Percentiles rank a stretch among this genome's conserved stretches.
phyloP scores from a whole-genome alignment of 805 yeast species.

The Peterozyma toletana region DNA sequence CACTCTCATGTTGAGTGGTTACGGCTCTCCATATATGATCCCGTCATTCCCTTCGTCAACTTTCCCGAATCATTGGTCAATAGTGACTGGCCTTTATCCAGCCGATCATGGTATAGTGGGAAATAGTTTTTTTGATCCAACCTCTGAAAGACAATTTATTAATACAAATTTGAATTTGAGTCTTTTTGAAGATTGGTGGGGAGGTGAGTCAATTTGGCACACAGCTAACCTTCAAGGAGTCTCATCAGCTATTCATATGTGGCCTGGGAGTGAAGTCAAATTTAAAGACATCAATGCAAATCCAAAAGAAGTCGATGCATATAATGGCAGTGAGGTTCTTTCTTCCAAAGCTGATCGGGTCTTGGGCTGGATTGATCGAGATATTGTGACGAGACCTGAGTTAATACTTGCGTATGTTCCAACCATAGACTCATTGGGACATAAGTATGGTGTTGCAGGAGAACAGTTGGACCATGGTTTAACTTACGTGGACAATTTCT shows the following conservation, averaged over 20 bases:
- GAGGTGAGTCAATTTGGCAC: constrained; percentile 86
- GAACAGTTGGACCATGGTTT: constrained; percentile 46
- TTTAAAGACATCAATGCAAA: constrained; percentile 33
- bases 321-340: constrained; percentile 56
- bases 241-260: constrained; percentile 80
- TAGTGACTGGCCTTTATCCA: constrained; percentile 82
- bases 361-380: constrained; percentile 59
- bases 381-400: constrained; percentile 57
- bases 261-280: constrained; percentile 88
- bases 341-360: constrained; percentile 51
- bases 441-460: constrained; percentile 63
- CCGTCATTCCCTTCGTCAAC: constrained; percentile 89
- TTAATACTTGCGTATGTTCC: constrained; percentile 75
- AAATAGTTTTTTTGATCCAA: constrained; percentile 69
- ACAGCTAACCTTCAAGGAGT: constrained; percentile 62
- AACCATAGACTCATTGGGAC: constrained; percentile 74
- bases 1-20: constrained; percentile 40
- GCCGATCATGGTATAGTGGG: constrained; percentile 83
- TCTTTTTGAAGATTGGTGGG: constrained; percentile 65
- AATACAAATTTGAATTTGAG: constrained; percentile 52
- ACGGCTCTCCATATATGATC: constrained; percentile 73
- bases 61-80: constrained; percentile 88
- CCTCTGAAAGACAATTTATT: constrained; percentile 45
- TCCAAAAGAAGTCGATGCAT: constrained; percentile 53
- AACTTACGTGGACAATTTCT: constrained; percentile 55